Conservation (phyloP, 148 eudicot species). For the Rhododendron simsii region DNA sequence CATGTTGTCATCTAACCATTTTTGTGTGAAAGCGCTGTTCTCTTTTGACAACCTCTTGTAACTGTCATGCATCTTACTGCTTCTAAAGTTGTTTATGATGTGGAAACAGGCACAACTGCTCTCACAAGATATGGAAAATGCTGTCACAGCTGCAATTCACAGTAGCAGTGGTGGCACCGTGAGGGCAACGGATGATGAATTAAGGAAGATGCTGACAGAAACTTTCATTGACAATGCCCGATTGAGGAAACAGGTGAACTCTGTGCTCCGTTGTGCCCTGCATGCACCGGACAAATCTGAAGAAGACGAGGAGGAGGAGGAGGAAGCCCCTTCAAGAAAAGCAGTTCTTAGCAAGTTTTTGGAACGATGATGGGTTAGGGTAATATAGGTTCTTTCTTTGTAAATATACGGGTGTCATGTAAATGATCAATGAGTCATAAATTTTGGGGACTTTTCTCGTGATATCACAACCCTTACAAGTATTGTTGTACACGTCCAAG, state of each 20-base stretch:
- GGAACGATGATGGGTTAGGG: slow-evolving; percentile 10
- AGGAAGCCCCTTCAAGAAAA: slow-evolving; percentile 30
- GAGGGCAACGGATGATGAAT: slow-evolving; percentile 42
- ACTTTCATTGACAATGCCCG: slow-evolving; percentile 64
- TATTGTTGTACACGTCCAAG: neutral
- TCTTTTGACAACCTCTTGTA: neutral
- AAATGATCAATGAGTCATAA: slow-evolving; percentile 1
- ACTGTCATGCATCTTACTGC: neutral
- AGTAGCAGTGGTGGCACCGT: slow-evolving; percentile 6
- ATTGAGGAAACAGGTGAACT: slow-evolving; percentile 69
- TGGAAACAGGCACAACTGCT: slow-evolving; percentile 64
- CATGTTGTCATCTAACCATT: neutral
- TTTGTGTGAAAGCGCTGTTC: neutral
- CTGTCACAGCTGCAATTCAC: slow-evolving; percentile 18
- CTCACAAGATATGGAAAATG: slow-evolving; percentile 52
- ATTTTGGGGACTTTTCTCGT: neutral
- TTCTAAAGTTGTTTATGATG: slow-evolving; percentile 1
- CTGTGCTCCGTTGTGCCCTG: slow-evolving; percentile 55
- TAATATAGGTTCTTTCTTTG: neutral
- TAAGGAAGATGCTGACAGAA: slow-evolving; percentile 62
- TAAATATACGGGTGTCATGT: neutral
- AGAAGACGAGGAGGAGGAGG: slow-evolving; percentile 31
- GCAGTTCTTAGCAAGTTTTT: slow-evolving; percentile 40
- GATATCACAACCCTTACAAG: neutral
- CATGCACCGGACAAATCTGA: slow-evolving; percentile 28